A percentile compares a stretch with the other conserved stretches of the same genome.
Evolutionary conservation across 2,329 filamentous ascomycete species (phyloP).

Genomic region (Akanthomyces uredinophilus): DNA sequence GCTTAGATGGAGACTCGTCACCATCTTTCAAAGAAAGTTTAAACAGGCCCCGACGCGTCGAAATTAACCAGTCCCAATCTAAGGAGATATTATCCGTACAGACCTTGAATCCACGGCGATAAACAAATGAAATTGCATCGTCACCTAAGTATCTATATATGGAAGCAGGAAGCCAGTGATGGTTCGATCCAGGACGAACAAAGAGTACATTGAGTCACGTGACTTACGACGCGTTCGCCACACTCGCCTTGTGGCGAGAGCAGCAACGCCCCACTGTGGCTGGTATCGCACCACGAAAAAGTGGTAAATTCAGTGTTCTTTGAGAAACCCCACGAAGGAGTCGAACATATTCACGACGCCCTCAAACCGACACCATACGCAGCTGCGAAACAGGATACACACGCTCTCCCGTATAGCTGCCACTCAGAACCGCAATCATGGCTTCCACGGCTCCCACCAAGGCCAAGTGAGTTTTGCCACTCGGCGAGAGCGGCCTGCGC

Average conservation of each 20-base stretch:
- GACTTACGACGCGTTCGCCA: slow-evolving; percentile 20
- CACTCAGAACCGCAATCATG: slow-evolving; percentile 27
- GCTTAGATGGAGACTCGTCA: too few species aligned
- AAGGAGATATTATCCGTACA: too few species aligned
- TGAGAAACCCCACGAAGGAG: slow-evolving; percentile 35
- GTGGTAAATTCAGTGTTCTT: slow-evolving; percentile 33
- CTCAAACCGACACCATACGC: slow-evolving; percentile 21
- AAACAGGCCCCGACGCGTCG: too few species aligned
- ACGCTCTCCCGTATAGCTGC: slow-evolving; percentile 12
- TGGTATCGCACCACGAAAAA: slow-evolving; percentile 37
- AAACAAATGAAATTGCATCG: too few species aligned
- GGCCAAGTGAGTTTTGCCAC: slow-evolving; percentile 32
- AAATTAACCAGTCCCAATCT: too few species aligned
- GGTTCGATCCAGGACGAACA: not conserved
- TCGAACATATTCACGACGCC: slow-evolving; percentile 17
- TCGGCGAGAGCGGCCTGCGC: slow-evolving; percentile 14
- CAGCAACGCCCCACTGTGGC: slow-evolving; percentile 28
- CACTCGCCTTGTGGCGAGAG: slow-evolving; percentile 10
- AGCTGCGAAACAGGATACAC: slow-evolving; percentile 2
- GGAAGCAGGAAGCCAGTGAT: too few species aligned
- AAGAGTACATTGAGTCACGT: not conserved
- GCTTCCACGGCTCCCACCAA: slow-evolving; percentile 35
- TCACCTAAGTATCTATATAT: too few species aligned
- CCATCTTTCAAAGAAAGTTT: too few species aligned
- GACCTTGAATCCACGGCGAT: too few species aligned